These are phyloP conservation scores for Fusarium sp. DNA, from an alignment of 2,329 filamentous ascomycete species.

Conservation along the genomic window DNA sequence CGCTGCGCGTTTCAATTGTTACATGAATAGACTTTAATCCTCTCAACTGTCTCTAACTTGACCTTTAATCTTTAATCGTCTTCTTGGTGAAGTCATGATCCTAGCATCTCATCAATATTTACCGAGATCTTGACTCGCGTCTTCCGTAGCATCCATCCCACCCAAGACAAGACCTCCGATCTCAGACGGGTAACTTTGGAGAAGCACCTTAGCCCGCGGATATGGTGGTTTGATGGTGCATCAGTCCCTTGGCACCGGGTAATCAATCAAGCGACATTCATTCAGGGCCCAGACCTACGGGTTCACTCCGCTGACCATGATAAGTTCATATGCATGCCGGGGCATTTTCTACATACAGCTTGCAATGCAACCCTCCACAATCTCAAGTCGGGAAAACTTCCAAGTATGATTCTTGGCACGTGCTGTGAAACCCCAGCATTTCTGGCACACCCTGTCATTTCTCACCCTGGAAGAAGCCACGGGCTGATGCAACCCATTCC, in stretches of 20 bases:
- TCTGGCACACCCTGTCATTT: neutral
- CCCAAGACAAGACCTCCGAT: neutral
- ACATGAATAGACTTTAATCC: neutral
- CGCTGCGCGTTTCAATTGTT: conserved; percentile 5
- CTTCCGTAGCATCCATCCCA: neutral
- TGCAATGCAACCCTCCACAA: neutral
- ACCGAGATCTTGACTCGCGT: neutral
- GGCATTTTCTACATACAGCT: neutral
- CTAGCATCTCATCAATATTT: neutral
- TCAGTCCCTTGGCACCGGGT: neutral
- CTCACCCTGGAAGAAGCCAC: neutral
- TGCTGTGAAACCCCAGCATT: neutral
- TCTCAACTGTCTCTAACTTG: neutral
- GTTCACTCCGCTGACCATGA: neutral
- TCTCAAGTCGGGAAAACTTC: neutral
- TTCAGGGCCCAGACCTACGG: neutral
- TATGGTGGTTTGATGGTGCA: neutral
- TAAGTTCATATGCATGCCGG: neutral
- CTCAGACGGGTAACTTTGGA: neutral
- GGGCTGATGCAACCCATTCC: neutral
- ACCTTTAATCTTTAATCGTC: neutral
- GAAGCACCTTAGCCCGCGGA: neutral
- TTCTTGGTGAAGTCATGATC: neutral
- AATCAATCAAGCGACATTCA: neutral
- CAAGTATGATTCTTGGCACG: neutral